Percentiles rank a stretch among this genome's conserved stretches.
Evolutionary conservation across 2,329 filamentous ascomycete genomes (phyloP).

Genomic region (Fusarium dlaminii): DNA sequence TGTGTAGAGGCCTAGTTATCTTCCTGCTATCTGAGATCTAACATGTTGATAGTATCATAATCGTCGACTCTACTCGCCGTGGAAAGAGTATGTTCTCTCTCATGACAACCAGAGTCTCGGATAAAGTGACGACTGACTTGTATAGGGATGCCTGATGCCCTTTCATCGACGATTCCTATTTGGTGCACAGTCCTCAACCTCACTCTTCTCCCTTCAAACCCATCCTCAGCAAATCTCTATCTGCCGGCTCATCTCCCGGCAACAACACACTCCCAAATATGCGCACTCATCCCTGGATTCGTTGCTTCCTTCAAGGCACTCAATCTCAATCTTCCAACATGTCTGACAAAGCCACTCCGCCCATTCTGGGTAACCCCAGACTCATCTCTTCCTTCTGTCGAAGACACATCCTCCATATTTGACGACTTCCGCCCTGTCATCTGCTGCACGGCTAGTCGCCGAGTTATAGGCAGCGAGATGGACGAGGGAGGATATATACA

Average conservation of each 20-base stretch:
- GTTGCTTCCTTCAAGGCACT: conserved; percentile 63
- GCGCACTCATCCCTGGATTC: conserved; percentile 66
- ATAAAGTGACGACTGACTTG: background rate
- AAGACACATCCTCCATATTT: conserved; percentile 52
- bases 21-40: background rate
- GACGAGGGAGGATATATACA: conserved; percentile 81
- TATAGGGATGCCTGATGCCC: conserved; percentile 86
- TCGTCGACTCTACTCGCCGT: conserved; percentile 91
- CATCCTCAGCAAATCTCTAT: conserved; percentile 63
- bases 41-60: conserved; percentile 66
- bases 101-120: background rate
- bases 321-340: conserved; percentile 63
- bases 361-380: conserved; percentile 84
- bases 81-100: conserved; percentile 74
- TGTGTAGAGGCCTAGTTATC: conserved; percentile 25
- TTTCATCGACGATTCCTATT: conserved; percentile 92
- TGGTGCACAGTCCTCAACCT: conserved; percentile 92
- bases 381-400: conserved; percentile 56
- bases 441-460: conserved; percentile 84
- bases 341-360: conserved; percentile 76
- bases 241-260: conserved; percentile 79
- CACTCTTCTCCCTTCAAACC: conserved; percentile 72
- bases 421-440: conserved; percentile 76
- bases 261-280: conserved; percentile 80
- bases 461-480: conserved; percentile 72